Base-by-base conservation (phyloP, 2,329 filamentous ascomycete species). In the Exophiala spinifera region DNA sequence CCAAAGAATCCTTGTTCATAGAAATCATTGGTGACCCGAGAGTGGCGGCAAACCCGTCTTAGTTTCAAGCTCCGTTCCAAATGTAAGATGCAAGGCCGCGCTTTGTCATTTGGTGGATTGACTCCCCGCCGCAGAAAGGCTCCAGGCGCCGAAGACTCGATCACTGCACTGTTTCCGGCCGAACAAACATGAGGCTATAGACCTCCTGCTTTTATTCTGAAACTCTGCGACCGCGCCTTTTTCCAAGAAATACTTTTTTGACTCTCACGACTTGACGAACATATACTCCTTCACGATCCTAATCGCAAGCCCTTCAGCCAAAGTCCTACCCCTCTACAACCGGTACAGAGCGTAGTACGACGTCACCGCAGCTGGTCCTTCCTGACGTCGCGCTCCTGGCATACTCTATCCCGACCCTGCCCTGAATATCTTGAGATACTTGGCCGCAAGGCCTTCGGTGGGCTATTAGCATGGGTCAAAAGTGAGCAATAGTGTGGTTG, bases 391-490 rank as follows among this genome's bases (percentile, higher is more conserved):
- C 33, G 42, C 33, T 33, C 25, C 19, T 23, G 25, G 50, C 53
- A 48, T 19, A 36, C 3, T 46, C n/a, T 23, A 23, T 19, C 28
- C 14, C 20, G 42, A 25, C 10, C 23, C 48, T 50, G 44, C 17
- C 40, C 23, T 53, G 51, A 47, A 28, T 54, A 47, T 19, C 43
- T 33, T 49, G 43, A 34, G 23, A 31, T 19, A 17, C 17, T 21
- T 49, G 57, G 57, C 57, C 57, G 46, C 33, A 37, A 31, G 57
- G 57, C 57, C 57, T 47, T 17, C 51, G 52, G 51, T 49, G 55
- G 51, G 48, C 47, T 43, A 44, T 36, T 15, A 57, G 40, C n/a
- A 60, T 60, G 57, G 57, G 57, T 55, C 57, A 60, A 43, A 60
- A 60, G 57, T 60, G 51, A 60, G 56, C 42, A 37, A 31, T 13